Conservation (phyloP, 2,329 filamentous ascomycete genomes). For the Aspergillus unguis region DNA sequence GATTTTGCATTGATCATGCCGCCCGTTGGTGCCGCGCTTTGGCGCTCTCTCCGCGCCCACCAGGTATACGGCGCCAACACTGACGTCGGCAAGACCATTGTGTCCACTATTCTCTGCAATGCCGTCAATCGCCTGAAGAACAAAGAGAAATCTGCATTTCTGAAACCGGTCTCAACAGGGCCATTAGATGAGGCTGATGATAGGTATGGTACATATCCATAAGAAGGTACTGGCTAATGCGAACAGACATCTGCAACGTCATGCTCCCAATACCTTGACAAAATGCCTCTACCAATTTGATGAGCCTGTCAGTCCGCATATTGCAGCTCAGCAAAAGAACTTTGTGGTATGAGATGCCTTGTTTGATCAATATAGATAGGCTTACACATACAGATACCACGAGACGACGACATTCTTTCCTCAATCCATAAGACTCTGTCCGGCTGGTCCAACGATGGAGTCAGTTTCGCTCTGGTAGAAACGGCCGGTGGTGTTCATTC, state of each 20-base stretch:
- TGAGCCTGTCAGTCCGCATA: slow-evolving; percentile 72
- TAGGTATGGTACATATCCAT: slow-evolving; percentile 45
- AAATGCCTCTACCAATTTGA: slow-evolving; percentile 68
- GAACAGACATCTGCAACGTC: slow-evolving; percentile 58
- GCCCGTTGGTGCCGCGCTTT: slow-evolving; percentile 60
- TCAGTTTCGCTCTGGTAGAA: slow-evolving; percentile 68
- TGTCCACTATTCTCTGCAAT: slow-evolving; percentile 69
- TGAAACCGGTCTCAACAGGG: slow-evolving; percentile 82
- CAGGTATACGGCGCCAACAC: slow-evolving; percentile 84
- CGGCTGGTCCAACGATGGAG: slow-evolving; percentile 31
- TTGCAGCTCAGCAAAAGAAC: slow-evolving; percentile 58
- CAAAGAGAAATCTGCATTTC: slow-evolving; percentile 55
- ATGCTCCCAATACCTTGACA: slow-evolving; percentile 56
- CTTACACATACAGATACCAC: slow-evolving; percentile 42
- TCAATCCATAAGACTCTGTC: slow-evolving; percentile 47
- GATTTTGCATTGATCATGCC: slow-evolving; percentile 29
- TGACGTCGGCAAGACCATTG: slow-evolving; percentile 78
- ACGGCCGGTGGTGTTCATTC: slow-evolving; percentile 81
- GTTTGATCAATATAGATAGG: background rate
- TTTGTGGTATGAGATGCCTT: slow-evolving; percentile 27
- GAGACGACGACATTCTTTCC: slow-evolving; percentile 50
- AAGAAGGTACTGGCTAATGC: background rate
- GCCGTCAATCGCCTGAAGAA: slow-evolving; percentile 49
- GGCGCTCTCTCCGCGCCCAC: slow-evolving; percentile 65
- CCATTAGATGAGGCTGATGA: slow-evolving; percentile 67